phyloP scores from a whole-genome alignment of 2,329 filamentous ascomycete genomes.

The Epicoccum sorghinum region DNA sequence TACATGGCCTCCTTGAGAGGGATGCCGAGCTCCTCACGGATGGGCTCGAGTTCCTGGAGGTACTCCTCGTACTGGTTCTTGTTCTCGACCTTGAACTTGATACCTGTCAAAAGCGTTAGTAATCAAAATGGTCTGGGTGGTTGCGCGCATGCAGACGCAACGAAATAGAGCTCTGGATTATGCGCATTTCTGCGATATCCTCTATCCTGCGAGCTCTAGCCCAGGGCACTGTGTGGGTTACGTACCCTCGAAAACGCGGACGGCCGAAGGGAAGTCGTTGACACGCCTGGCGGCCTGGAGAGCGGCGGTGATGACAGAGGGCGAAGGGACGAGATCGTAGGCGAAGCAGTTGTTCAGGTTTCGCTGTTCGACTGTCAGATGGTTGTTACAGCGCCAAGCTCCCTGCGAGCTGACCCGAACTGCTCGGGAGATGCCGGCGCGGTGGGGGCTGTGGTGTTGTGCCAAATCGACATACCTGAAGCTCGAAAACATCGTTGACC shows the following conservation, averaged over 20 bases:
- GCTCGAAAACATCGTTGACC: conserved; percentile 99
- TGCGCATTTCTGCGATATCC: background rate
- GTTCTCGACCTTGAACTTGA: conserved; percentile 99
- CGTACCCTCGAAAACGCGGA: conserved; percentile 97
- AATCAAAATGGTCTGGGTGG: conserved; percentile 19
- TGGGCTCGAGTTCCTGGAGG: conserved; percentile 86
- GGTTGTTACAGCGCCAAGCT: background rate
- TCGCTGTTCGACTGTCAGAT: conserved; percentile 60
- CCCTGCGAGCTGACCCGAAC: conserved; percentile 11
- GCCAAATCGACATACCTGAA: conserved; percentile 73
- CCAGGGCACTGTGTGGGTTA: conserved; percentile 7
- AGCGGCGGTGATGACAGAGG: conserved; percentile 87
- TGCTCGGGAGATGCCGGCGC: conserved; percentile 24
- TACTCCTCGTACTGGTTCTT: conserved; percentile 96
- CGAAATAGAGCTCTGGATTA: background rate
- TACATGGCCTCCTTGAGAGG: conserved; percentile 91
- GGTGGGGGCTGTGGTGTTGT: conserved; percentile 15
- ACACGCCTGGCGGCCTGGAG: conserved; percentile 93
- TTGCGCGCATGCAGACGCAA: background rate
- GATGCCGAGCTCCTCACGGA: conserved; percentile 93
- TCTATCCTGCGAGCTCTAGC: background rate
- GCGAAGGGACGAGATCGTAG: conserved; percentile 98
- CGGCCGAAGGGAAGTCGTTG: conserved; percentile 97
- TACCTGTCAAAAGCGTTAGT: conserved; percentile 63
- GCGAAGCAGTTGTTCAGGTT: conserved; percentile 99